A percentile compares a stretch with the other conserved stretches of the same genome.
Evolutionary conservation across 2,329 filamentous ascomycete genomes (phyloP).

Genomic region (Penicillium palitans): DNA sequence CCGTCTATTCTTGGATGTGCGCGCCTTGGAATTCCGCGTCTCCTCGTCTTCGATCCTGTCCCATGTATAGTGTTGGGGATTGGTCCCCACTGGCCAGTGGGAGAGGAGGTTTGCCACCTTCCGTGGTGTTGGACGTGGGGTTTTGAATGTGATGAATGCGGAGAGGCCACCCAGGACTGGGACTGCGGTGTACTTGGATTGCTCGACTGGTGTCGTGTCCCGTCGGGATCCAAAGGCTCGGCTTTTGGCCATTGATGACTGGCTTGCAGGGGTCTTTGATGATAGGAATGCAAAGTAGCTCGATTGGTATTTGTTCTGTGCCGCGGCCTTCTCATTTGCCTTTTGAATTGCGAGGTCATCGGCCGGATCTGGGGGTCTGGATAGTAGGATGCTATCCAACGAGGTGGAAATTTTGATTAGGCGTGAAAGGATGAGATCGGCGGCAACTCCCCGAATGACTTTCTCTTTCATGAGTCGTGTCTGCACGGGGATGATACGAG

Average conservation of each 20-base stretch:
- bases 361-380: neutral
- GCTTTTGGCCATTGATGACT: neutral
- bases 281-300: constrained; percentile 3
- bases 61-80: constrained; percentile 40
- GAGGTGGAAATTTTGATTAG: constrained; percentile 25
- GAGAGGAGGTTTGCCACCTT: constrained; percentile 34
- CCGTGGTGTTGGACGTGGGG: constrained; percentile 21
- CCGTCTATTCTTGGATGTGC: constrained; percentile 26
- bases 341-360: neutral
- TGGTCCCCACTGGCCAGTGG: constrained; percentile 37
- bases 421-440: constrained; percentile 40
- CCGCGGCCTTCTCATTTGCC: constrained; percentile 4
- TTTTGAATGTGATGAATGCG: constrained; percentile 33
- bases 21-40: constrained; percentile 14
- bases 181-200: constrained; percentile 1
- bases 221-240: neutral
- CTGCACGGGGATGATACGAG: constrained; percentile 35
- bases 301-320: constrained; percentile 6
- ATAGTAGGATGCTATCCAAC: neutral
- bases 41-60: constrained; percentile 29
- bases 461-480: constrained; percentile 43
- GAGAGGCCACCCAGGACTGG: constrained; percentile 26
- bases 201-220: neutral
- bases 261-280: constrained; percentile 6
- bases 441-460: constrained; percentile 37